Conservation (phyloP, 495 filamentous ascomycete species). For the Amniculicola lignicola region DNA sequence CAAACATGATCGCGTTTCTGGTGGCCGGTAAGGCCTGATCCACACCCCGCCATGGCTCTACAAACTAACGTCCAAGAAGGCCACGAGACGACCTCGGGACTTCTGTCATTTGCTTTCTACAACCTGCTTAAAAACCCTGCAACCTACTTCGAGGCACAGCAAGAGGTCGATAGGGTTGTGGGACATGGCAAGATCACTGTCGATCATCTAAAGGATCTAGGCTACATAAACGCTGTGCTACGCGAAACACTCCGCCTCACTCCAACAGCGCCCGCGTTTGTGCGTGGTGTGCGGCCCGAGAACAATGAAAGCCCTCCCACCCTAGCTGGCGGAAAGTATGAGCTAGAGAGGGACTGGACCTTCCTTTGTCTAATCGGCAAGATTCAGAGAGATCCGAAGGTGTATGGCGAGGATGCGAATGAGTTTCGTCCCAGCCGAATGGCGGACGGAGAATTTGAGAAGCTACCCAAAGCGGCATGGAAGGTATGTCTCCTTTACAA, state of each 20-base stretch:
- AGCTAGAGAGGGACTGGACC: constrained; percentile 2
- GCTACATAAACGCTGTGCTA: constrained; percentile 63
- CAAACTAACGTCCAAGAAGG: neutral
- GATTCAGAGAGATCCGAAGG: constrained; percentile 26
- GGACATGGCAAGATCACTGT: constrained; percentile 61
- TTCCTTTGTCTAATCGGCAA: constrained; percentile 15
- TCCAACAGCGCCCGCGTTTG: constrained; percentile 61
- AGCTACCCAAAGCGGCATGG: constrained; percentile 57
- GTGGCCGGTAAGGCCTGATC: constrained; percentile 18
- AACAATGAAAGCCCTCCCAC: constrained; percentile 47
- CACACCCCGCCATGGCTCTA: neutral
- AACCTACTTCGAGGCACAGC: constrained; percentile 57
- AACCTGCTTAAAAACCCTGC: constrained; percentile 61
- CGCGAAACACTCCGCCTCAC: constrained; percentile 68
- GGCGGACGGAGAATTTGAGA: constrained; percentile 60
- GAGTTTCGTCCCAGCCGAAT: constrained; percentile 67
- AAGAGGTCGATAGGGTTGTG: constrained; percentile 65
- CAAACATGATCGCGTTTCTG: constrained; percentile 40
- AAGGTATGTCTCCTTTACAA: no score
- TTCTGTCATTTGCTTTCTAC: constrained; percentile 50
- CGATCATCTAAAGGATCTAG: constrained; percentile 65
- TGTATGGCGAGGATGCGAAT: constrained; percentile 53
- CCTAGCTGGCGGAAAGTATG: constrained; percentile 3
- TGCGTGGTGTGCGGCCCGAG: constrained; percentile 40
- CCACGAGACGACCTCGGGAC: constrained; percentile 39